Base-by-base conservation (phyloP, 192 early-diverging fungal genomes). In the Diversispora epigaea region DNA sequence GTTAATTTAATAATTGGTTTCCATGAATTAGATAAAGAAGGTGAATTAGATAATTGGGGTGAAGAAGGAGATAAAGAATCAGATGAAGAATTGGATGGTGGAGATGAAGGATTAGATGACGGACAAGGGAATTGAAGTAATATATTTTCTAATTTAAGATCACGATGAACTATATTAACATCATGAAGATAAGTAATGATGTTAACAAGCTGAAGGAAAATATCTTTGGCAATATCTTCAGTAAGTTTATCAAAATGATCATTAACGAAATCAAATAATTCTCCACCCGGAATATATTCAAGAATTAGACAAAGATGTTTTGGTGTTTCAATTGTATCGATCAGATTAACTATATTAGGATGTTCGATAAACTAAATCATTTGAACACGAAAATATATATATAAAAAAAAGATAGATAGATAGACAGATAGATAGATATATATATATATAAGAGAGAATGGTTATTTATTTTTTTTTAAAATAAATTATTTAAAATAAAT, bases 231-330 rank as follows among this genome's bases (percentile, higher is more conserved):
- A 60, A 86, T 87, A 43, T 85, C 80, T 60, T 89, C 77, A 46
- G 69, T 79, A 45, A 73, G 77, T 58, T 78, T 25, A 22, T 76
- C 73, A 17, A 58, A 64, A 67, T 90, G 71, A 32, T 87, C 80
- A 40, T 80, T 73, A 15, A 94, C 89, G 71, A 83, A 87, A 55
- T 94, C 91, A 78, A 91, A 94, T 10, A 93, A 77, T 65, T 94
- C 93, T 10, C 91, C 92, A 52, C 90, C 91, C 41, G 83, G 77
- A 6, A 89, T 83, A 81, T 90, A 89, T 67, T 92, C 92, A 41
- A 93, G 73, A 6, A 94, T 83, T 21, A 94, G 79, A 70, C 89
- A 93, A 47, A 85, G 76, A 50, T 90, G 83, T 19, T 81, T 80
- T 4, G 86, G 80, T 0, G 88, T 91, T 64, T 92, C 89, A 64